Conservation (phyloP, 2,329 filamentous ascomycete species). For the Colletotrichum higginsianum region DNA sequence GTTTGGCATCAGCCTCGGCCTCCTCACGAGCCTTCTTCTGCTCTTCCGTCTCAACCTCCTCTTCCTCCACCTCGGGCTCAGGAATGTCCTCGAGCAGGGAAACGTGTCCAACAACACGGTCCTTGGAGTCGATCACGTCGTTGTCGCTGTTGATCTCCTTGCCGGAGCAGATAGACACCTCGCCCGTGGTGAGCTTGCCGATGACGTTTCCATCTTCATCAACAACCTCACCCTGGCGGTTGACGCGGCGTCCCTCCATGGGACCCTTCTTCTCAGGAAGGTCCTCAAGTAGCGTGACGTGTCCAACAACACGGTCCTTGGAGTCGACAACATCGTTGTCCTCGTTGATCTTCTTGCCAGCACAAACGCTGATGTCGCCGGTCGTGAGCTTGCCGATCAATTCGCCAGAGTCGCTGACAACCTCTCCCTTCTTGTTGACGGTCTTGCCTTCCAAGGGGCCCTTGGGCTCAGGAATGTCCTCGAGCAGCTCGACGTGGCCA, state of each 20-base stretch:
- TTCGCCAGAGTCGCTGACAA: conserved; percentile 71
- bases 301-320: conserved; percentile 77
- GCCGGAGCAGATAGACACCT: conserved; percentile 74
- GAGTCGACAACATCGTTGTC: conserved; percentile 80
- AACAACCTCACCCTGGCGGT: conserved; percentile 71
- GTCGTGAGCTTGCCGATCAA: conserved; percentile 77
- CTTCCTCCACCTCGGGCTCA: conserved; percentile 64
- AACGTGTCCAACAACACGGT: conserved; percentile 76
- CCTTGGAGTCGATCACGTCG: conserved; percentile 79
- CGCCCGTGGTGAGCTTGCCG: conserved; percentile 79
- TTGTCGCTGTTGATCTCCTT: conserved; percentile 80
- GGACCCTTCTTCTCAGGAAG: conserved; percentile 68
- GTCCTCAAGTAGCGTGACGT: conserved; percentile 76
- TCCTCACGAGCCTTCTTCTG: conserved; percentile 69
- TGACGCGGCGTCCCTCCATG: conserved; percentile 69
- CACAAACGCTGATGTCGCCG: conserved; percentile 74
- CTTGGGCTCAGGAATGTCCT: conserved; percentile 67
- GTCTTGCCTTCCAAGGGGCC: conserved; percentile 67
- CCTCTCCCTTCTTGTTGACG: conserved; percentile 73
- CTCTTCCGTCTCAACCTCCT: conserved; percentile 56
- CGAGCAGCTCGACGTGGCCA: conserved; percentile 77
- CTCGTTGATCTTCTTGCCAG: conserved; percentile 79
- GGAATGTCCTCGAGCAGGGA: conserved; percentile 74
- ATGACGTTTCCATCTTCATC: conserved; percentile 73
- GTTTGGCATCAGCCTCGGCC: conserved; percentile 78